Base-by-base conservation (phyloP, 768 basidiomycete species). In the Lyophyllum semitale region DNA sequence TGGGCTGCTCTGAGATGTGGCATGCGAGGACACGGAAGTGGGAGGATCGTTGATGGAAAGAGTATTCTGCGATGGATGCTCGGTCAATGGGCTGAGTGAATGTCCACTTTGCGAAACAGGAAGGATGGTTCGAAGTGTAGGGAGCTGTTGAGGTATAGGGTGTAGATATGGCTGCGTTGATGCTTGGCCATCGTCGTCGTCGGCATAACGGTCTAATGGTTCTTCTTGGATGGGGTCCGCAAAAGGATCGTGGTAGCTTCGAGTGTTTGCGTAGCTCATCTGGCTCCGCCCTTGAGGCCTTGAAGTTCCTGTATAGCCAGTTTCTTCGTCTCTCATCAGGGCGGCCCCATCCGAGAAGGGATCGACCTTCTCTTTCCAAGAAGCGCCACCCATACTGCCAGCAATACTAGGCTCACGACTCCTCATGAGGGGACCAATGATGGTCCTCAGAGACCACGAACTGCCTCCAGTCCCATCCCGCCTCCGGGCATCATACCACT, bases 401-500 rank as follows among this genome's bases (percentile, higher is more conserved):
- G 59, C 54, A 25, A 64, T 58, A 47, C 78, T 78, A 3, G 77
- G 70, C 27, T 78, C 74, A 13, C 76, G 74, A 59, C 76, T 80
- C 48, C 66, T 66, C 40, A 65, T 59, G 27, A 71, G 68, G 20
- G 68, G 67, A 55, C 76, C 67, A 55, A 85, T 66, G 27, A 80
- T 70, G 50, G 72, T 78, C 58, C 67, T 76, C 53, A 85, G 59
- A 22, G 84, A 84, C 83, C 83, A 85, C 6, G 76, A 68, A 47
- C 83, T 80, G n/a, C 74, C 74, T 4, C 69, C 72, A 37, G 74
- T 75, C 8, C 71, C 75, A 53, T 79, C 77, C 27, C 74, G 71
- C 18, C 68, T 62, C 35, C 65, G 63, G 7, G 63, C 57, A 54
- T 70, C 68, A 41, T 74, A 75, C 71, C 73, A 75, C 20, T 71